These are phyloP conservation scores for Madurella mycetomatis DNA, from an alignment of 2,329 filamentous ascomycete species.

Conservation along the genomic window DNA sequence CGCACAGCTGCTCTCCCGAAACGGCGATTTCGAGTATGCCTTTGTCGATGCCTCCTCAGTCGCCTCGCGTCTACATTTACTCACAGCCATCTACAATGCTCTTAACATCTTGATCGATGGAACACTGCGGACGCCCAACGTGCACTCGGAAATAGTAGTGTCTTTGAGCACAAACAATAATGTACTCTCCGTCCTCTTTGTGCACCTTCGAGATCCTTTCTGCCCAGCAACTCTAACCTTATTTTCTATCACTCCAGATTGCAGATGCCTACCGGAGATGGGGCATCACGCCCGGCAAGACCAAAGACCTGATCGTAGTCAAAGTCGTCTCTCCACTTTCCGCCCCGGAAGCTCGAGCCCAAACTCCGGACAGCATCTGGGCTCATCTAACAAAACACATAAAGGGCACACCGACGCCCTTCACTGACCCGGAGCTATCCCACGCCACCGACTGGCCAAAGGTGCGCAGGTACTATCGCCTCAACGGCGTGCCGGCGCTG, in stretches of 20 bases:
- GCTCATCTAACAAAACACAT: constrained; percentile 59
- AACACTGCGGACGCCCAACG: constrained; percentile 71
- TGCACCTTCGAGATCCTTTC: constrained; percentile 1
- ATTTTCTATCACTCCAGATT: constrained; percentile 56
- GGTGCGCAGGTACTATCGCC: constrained; percentile 82
- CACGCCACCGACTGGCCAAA: constrained; percentile 59
- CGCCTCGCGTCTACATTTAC: constrained; percentile 65
- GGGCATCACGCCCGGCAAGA: constrained; percentile 65
- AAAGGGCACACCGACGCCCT: constrained; percentile 53
- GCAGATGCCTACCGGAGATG: constrained; percentile 86
- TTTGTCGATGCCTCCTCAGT: constrained; percentile 84
- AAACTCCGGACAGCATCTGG: constrained; percentile 45
- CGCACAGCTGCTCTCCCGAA: constrained; percentile 78
- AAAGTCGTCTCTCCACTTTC: constrained; percentile 59
- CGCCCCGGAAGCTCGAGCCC: constrained; percentile 29
- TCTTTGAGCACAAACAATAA: constrained; percentile 79
- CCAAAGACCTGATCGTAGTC: constrained; percentile 69
- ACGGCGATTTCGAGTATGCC: constrained; percentile 85
- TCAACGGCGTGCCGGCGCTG: constrained; percentile 57
- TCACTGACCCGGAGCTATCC: constrained; percentile 61
- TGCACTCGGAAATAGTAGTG: constrained; percentile 85
- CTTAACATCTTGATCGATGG: constrained; percentile 59
- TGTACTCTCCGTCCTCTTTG: constrained; percentile 38
- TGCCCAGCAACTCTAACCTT: background rate
- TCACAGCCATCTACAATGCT: constrained; percentile 75